Percentiles rank a stretch among this genome's conserved stretches.
Evolutionary conservation across 2,329 filamentous ascomycete species (phyloP).

Genomic region (Myriangium duriaei): DNA sequence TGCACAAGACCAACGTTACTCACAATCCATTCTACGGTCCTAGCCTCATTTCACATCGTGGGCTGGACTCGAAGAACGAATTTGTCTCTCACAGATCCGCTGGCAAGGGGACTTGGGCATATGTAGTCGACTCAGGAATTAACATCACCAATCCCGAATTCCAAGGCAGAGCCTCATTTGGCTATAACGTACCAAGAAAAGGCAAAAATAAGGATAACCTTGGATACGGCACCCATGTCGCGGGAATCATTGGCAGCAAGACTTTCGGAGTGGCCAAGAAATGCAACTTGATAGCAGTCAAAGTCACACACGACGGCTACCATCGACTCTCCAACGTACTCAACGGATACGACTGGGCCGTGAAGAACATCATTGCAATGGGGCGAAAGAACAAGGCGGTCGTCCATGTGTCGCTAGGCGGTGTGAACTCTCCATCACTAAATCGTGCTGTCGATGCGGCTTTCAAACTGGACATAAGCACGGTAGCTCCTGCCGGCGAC

Average conservation of each 20-base stretch:
- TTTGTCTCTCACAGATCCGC: conserved; percentile 19
- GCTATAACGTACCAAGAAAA: conserved; percentile 36
- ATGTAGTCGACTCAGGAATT: conserved; percentile 25
- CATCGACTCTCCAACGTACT: conserved; percentile 27
- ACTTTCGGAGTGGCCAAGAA: conserved; percentile 51
- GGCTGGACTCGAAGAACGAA: conserved; percentile 18
- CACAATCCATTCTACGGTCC: neutral
- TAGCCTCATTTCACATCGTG: conserved; percentile 14
- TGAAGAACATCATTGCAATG: conserved; percentile 18
- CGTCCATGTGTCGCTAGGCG: conserved; percentile 44
- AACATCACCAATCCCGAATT: conserved; percentile 15
- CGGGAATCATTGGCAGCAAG: conserved; percentile 44
- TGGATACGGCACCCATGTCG: conserved; percentile 52
- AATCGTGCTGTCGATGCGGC: conserved; percentile 40
- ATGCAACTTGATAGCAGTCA: conserved; percentile 43
- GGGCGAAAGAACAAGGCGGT: conserved; percentile 30
- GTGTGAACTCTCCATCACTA: conserved; percentile 31
- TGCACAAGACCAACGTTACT: conserved; percentile 25
- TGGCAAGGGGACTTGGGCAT: conserved; percentile 26
- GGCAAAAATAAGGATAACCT: too few species aligned
- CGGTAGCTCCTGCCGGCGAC: conserved; percentile 45
- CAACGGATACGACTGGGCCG: conserved; percentile 46
- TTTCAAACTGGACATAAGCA: conserved; percentile 35
- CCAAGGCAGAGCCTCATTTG: conserved; percentile 21
- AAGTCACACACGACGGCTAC: conserved; percentile 32